Conservation (phyloP, 805 yeast genomes). For the Yarrowia osloensis region DNA sequence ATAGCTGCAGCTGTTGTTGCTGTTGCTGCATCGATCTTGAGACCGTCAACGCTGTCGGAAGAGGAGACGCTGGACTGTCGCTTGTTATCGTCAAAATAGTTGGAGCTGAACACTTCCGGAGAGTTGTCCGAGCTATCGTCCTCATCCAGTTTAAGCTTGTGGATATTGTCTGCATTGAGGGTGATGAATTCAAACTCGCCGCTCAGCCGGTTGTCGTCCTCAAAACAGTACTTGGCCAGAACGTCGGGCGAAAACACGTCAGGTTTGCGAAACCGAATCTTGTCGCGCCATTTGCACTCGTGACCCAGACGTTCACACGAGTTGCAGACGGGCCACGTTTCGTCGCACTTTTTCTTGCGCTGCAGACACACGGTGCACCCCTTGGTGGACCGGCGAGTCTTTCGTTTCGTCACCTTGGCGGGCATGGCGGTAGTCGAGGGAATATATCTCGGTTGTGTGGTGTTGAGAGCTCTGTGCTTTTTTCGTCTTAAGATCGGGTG, state of each 20-base stretch:
- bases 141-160: neutral
- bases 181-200: slow-evolving; percentile 25
- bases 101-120: neutral
- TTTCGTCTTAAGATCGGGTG: too few relatives aligned
- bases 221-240: slow-evolving; percentile 17
- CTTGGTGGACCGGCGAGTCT: slow-evolving; percentile 23
- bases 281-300: slow-evolving; percentile 29
- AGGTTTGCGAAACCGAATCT: slow-evolving; percentile 28
- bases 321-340: slow-evolving; percentile 29
- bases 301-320: slow-evolving; percentile 24
- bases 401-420: slow-evolving; percentile 4
- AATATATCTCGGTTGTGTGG: neutral
- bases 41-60: neutral
- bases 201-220: neutral
- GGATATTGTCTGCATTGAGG: slow-evolving; percentile 11
- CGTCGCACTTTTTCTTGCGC: slow-evolving; percentile 28
- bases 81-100: neutral
- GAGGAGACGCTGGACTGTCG: neutral
- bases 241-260: slow-evolving; percentile 13
- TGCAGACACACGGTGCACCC: slow-evolving; percentile 25
- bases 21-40: too few relatives aligned
- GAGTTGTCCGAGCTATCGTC: slow-evolving; percentile 6
- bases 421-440: neutral
- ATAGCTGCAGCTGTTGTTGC: neutral
- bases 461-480: neutral